A percentile compares a stretch with the other conserved stretches of the same genome.
Evolutionary conservation across 164 flowering plant genomes (phyloP).

Genomic region (Umbellularia californica): DNA sequence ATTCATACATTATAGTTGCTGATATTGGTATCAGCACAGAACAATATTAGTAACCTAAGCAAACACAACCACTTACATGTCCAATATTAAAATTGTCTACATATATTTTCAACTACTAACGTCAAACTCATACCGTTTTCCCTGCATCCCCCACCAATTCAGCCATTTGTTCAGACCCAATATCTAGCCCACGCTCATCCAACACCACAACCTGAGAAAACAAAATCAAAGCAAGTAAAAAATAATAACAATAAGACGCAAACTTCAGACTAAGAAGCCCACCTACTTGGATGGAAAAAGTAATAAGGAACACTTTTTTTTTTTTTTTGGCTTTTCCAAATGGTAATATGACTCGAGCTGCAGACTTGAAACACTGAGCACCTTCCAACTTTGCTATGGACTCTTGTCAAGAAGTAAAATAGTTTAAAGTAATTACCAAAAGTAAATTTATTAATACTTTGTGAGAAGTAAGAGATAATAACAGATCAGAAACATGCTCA

Average conservation of each 20-base stretch:
- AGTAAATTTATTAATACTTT: background rate
- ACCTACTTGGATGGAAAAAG: background rate
- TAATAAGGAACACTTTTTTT: too few species aligned
- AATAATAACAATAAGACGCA: background rate
- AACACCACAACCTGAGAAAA: constrained; percentile 60
- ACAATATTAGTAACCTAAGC: too few species aligned
- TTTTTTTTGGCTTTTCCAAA: too few species aligned
- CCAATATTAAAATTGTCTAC: too few species aligned
- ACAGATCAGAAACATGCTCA: background rate
- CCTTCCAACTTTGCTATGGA: too few species aligned
- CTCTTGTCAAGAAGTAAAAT: background rate
- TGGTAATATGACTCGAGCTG: too few species aligned
- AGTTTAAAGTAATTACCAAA: background rate
- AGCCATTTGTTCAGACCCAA: constrained; percentile 83
- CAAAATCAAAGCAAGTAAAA: background rate
- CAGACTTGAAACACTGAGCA: too few species aligned
- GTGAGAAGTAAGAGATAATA: background rate
- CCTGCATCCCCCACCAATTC: constrained; percentile 74
- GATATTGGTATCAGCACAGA: too few species aligned
- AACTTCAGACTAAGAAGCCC: background rate
- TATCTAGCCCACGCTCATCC: constrained; percentile 73
- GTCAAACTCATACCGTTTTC: constrained; percentile 39
- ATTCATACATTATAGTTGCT: too few species aligned
- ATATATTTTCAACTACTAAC: background rate
- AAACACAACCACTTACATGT: too few species aligned